Conservation (phyloP, 208 protist species). For the Leishmania gerbilli region DNA sequence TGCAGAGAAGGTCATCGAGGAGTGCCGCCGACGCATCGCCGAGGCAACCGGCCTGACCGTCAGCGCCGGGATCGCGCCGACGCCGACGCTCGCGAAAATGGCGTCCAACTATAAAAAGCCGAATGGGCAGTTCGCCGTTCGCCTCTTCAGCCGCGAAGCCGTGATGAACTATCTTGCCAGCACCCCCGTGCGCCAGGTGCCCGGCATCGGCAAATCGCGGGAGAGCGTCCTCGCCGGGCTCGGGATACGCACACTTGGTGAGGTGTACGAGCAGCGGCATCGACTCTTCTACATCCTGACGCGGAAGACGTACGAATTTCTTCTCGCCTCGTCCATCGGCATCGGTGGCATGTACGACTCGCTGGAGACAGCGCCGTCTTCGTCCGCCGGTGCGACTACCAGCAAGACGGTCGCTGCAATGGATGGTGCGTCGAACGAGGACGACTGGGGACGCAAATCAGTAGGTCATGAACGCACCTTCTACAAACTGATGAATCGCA, state of each 20-base stretch:
- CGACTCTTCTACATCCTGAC: conserved; percentile 61
- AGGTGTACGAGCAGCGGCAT: conserved; percentile 59
- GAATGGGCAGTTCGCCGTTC: conserved; percentile 84
- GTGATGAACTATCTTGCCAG: conserved; percentile 55
- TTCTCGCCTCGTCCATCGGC: conserved; percentile 54
- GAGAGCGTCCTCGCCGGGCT: conserved; percentile 54
- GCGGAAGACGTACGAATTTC: conserved; percentile 65
- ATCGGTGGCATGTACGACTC: conserved; percentile 50
- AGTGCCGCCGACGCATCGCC: conserved; percentile 50
- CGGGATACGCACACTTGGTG: conserved; percentile 50
- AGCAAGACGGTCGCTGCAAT: neutral
- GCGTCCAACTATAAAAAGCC: conserved; percentile 92
- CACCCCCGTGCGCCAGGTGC: conserved; percentile 51
- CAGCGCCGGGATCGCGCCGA: conserved; percentile 81
- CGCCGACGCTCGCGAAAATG: conserved; percentile 86
- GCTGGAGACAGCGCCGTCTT: conserved; percentile 1
- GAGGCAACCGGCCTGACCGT: conserved; percentile 66
- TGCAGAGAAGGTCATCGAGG: conserved; percentile 45
- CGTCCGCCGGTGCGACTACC: neutral
- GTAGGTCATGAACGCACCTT: conserved; percentile 81
- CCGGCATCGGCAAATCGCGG: conserved; percentile 64
- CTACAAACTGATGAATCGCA: conserved; percentile 29
- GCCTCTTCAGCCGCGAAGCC: conserved; percentile 48
- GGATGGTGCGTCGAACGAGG: conserved; percentile 8
- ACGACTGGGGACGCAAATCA: conserved; percentile 54